A percentile compares a stretch with the other conserved stretches of the same genome.
Evolutionary conservation across 2,329 filamentous ascomycete genomes (phyloP).

Genomic region (Teratosphaeriaceae sp.): DNA sequence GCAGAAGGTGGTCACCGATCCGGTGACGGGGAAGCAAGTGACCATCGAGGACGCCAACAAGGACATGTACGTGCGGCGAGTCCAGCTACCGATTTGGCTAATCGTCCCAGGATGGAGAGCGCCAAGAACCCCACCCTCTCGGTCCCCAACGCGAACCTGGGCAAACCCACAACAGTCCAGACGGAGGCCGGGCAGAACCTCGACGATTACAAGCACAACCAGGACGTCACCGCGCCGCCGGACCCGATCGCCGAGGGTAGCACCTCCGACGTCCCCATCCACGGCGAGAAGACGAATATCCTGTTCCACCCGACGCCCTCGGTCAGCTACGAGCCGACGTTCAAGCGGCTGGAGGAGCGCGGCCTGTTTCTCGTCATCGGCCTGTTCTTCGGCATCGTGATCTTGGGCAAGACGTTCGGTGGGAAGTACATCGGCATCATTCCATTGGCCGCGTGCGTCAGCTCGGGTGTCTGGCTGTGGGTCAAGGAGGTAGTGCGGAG

Average conservation of each 20-base stretch:
- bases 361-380: conserved; percentile 63
- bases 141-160: conserved; percentile 83
- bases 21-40: conserved; percentile 78
- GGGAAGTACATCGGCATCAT: conserved; percentile 70
- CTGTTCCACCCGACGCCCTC: conserved; percentile 92
- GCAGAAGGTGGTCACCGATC: conserved; percentile 68
- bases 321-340: conserved; percentile 86
- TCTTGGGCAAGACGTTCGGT: conserved; percentile 74
- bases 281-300: conserved; percentile 93
- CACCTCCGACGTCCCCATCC: conserved; percentile 90
- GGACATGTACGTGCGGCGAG: too few species aligned
- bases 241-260: conserved; percentile 75
- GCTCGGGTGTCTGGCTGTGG: conserved; percentile 81
- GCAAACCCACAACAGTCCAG: conserved; percentile 64
- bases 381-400: conserved; percentile 65
- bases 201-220: conserved; percentile 73
- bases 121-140: conserved; percentile 71
- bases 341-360: conserved; percentile 64
- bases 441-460: conserved; percentile 63
- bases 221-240: conserved; percentile 86
- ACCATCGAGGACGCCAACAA: conserved; percentile 76
- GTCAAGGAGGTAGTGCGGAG: conserved; percentile 78
- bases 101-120: conserved; percentile 58
- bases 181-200: conserved; percentile 65
- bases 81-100: too few species aligned